Base-by-base conservation (phyloP, 495 filamentous ascomycete genomes). In the Letharia columbiana region DNA sequence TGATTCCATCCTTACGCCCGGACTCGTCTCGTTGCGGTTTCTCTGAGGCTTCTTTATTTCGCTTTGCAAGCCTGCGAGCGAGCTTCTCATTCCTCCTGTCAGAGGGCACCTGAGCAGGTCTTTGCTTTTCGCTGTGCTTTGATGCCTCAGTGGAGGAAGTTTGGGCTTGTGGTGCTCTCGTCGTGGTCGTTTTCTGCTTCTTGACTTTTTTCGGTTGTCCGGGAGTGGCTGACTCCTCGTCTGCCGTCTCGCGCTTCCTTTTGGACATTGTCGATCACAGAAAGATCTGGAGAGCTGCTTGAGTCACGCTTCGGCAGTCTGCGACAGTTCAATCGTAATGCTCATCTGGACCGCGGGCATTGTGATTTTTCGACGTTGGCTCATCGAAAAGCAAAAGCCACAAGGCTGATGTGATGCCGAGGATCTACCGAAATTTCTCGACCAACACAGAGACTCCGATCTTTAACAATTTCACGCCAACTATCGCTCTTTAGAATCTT, bases 121-220 rank as follows among this genome's bases (percentile, higher is more conserved):
- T 17, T 12, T 39, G 6, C 20, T 5, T 20, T 5, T 35, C 8
- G 10, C 35, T 15, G n/a, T 57, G 31, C 9, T 11, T 18, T 58
- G 52, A n/a, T 13, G 3, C 37, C 61, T 18, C 18, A 5, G 3
- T n/a, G n/a, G 15, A 33, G 41, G 6, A 17, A 41, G 17, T 56
- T 47, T 33, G 41, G 7, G 52, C 50, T 20, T 37, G 15, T 60
- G 33, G 13, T 31, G 15, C 10, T 31, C 50, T 45, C 20, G 60
- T 31, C 28, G 59, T 7, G 18, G 23, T 20, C 41, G 3, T 61
- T 37, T 61, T 66, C 37, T 50, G 64, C 42, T 54, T 66, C 60
- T 66, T 66, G 35, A 18, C 42, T 23, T 41, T 40, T 13, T 41
- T 52, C n/a, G 31, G 15, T 13, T 59, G 50, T 35, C 52, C 52